phyloP scores from a whole-genome alignment of 345 rosid species.

The Xanthoceras sorbifolium region DNA sequence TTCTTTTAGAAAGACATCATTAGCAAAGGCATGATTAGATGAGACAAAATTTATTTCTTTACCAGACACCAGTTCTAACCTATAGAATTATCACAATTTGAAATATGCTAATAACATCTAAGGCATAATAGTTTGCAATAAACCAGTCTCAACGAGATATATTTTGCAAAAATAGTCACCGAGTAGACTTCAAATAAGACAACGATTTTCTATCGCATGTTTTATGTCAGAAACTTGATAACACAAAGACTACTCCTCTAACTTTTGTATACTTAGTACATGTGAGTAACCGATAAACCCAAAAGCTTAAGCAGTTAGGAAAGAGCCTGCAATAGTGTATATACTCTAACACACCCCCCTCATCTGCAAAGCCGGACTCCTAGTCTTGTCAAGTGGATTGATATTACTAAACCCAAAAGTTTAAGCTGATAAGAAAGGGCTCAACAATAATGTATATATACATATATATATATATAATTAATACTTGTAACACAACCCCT shows the following conservation, averaged over 20 bases:
- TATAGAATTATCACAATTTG: not conserved
- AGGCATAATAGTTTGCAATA: not conserved
- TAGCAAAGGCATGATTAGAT: not conserved
- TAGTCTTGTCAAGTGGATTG: no score
- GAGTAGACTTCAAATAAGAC: not conserved
- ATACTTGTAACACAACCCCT: no score
- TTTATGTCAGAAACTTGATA: no score
- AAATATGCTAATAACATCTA: not conserved
- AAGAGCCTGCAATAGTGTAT: no score
- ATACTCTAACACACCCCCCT: no score
- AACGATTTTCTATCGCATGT: not conserved
- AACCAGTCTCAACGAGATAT: not conserved
- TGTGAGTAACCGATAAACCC: no score
- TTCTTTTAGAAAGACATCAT: conserved; percentile 1
- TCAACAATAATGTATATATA: no score
- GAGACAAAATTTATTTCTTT: not conserved
- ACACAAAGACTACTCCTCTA: not conserved
- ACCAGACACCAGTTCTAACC: not conserved
- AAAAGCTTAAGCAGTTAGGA: no score
- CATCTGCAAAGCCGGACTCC: no score
- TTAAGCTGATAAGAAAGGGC: no score
- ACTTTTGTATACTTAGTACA: not conserved
- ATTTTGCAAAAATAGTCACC: not conserved
- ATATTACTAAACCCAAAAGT: no score
- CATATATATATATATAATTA: no score